These are phyloP conservation scores for Melampsora larici-populina DNA, from an alignment of 1,284 basidiomycete genomes.

Conservation along the genomic window DNA sequence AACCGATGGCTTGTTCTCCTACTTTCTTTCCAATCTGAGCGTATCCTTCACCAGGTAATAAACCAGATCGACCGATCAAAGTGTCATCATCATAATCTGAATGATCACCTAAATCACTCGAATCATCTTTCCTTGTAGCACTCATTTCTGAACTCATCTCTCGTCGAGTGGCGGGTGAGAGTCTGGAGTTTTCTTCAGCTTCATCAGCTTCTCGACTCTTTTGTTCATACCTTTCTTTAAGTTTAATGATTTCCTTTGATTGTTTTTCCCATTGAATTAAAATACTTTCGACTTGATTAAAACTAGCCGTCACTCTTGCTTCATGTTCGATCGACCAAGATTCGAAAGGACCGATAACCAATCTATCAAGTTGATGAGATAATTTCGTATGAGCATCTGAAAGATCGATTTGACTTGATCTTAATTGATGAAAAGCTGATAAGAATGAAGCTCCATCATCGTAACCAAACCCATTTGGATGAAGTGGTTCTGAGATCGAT, in stretches of 20 bases:
- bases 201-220: conserved; percentile 34
- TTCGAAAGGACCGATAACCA: conserved; percentile 37
- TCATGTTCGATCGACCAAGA: conserved; percentile 36
- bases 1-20: conserved; percentile 35
- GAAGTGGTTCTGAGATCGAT: not conserved
- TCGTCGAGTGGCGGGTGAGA: conserved; percentile 30
- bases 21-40: conserved; percentile 31
- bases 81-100: not conserved
- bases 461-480: conserved; percentile 34
- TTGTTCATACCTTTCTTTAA: conserved; percentile 22
- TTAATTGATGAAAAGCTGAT: conserved; percentile 34
- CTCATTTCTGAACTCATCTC: not conserved
- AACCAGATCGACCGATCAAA: not conserved
- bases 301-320: conserved; percentile 1
- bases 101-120: not conserved
- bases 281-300: conserved; percentile 22
- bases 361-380: conserved; percentile 32
- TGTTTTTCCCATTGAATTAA: conserved; percentile 41
- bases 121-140: not conserved
- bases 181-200: conserved; percentile 31
- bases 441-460: conserved; percentile 40
- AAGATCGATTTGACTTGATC: conserved; percentile 30
- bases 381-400: conserved; percentile 28
- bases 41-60: conserved; percentile 13
- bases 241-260: conserved; percentile 10